Evolutionary conservation across 805 yeast species (phyloP).

Genomic region (Scheffersomyces stipitis): DNA sequence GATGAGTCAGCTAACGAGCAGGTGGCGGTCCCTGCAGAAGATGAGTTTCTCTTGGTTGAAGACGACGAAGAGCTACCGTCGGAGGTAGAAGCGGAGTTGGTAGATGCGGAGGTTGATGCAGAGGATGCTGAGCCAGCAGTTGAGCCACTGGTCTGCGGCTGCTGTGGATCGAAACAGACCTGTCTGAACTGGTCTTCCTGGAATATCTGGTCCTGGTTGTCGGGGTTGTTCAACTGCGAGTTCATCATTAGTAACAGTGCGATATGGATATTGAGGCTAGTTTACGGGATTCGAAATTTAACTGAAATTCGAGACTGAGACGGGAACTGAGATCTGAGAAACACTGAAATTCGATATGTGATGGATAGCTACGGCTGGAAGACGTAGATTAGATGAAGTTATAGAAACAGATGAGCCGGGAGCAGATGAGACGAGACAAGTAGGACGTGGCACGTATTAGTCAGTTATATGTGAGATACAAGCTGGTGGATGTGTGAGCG

Average conservation of each 20-base stretch:
- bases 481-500: too few relatives aligned
- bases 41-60: constrained; percentile 16
- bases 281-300: too few relatives aligned
- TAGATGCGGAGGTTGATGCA: constrained; percentile 3
- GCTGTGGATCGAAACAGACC: constrained; percentile 29
- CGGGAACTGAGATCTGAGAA: too few relatives aligned
- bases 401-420: too few relatives aligned
- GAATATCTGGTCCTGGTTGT: constrained; percentile 32
- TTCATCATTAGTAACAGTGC: constrained; percentile 17
- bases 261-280: too few relatives aligned
- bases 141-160: constrained; percentile 11
- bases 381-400: too few relatives aligned
- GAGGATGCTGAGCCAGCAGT: constrained; percentile 12
- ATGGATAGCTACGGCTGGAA: too few relatives aligned
- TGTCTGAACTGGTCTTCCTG: constrained; percentile 28
- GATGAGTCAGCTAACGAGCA: constrained; percentile 11
- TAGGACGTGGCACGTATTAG: too few relatives aligned
- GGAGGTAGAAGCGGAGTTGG: constrained; percentile 6
- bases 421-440: too few relatives aligned
- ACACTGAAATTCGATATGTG: too few relatives aligned
- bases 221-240: constrained; percentile 32
- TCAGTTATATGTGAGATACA: too few relatives aligned
- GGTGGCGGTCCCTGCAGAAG: constrained; percentile 12
- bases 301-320: too few relatives aligned
- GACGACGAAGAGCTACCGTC: constrained; percentile 6